Conservation (phyloP, 2,329 filamentous ascomycete genomes). For the Volutella citrinella region DNA sequence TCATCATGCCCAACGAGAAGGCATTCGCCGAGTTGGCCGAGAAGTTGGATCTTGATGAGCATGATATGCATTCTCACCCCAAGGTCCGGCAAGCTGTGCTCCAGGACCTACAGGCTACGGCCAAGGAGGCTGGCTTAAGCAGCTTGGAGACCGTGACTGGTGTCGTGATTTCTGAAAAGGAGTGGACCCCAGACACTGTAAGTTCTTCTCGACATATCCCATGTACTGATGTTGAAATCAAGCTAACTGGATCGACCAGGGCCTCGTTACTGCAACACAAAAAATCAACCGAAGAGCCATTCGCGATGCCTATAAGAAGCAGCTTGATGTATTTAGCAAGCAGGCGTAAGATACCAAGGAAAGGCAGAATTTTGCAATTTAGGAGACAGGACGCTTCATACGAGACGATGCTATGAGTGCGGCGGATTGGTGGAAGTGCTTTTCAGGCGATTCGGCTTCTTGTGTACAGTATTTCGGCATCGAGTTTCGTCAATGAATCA, state of each 20-base stretch:
- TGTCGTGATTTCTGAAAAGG: conserved; percentile 75
- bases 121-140: conserved; percentile 61
- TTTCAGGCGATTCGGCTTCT: no score
- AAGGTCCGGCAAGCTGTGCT: conserved; percentile 59
- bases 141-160: conserved; percentile 73
- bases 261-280: conserved; percentile 57
- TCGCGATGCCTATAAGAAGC: conserved; percentile 43
- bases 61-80: conserved; percentile 62
- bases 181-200: conserved; percentile 83
- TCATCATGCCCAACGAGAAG: conserved; percentile 68
- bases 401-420: no score
- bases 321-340: conserved; percentile 42
- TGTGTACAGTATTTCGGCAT: no score
- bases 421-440: no score
- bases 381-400: no score
- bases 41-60: conserved; percentile 60
- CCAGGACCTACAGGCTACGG: conserved; percentile 65
- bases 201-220: conserved; percentile 35
- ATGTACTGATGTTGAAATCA: conserved; percentile 16
- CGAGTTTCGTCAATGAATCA: no score
- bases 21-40: conserved; percentile 55
- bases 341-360: no score
- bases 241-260: conserved; percentile 42
- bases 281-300: conserved; percentile 54
- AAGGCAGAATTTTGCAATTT: no score